Conservation (phyloP, 2,329 filamentous ascomycete species). For the Ophiostoma montium region DNA sequence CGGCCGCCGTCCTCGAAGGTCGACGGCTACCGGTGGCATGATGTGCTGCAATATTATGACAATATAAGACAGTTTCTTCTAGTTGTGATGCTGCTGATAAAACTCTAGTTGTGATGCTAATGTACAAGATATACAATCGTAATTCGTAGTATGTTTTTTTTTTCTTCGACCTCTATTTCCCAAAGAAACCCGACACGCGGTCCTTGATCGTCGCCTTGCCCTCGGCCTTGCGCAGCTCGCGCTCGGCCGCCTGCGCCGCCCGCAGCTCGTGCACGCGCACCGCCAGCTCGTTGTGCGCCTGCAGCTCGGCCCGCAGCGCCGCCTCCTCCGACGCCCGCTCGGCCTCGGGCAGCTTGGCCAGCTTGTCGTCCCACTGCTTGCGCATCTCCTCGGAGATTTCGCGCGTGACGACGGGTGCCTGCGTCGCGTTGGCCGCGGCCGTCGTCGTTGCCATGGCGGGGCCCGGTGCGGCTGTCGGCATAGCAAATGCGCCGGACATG, state of each 20-base stretch:
- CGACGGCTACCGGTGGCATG: background rate
- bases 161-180: background rate
- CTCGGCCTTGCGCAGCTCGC: slow-evolving; percentile 41
- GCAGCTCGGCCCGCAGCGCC: slow-evolving; percentile 47
- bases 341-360: slow-evolving; percentile 42
- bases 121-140: slow-evolving; percentile 4
- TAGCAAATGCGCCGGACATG: slow-evolving; percentile 14
- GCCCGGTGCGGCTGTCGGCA: slow-evolving; percentile 1
- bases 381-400: slow-evolving; percentile 33
- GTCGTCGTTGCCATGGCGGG: background rate
- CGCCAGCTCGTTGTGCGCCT: slow-evolving; percentile 46
- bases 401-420: background rate
- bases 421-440: background rate
- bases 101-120: slow-evolving; percentile 7
- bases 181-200: slow-evolving; percentile 22
- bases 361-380: slow-evolving; percentile 35
- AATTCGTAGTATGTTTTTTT: background rate
- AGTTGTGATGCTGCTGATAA: background rate
- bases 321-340: slow-evolving; percentile 50
- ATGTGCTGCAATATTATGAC: background rate
- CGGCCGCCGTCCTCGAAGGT: slow-evolving; percentile 40
- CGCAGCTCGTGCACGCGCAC: slow-evolving; percentile 39
- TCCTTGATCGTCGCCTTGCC: slow-evolving; percentile 34
- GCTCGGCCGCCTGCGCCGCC: slow-evolving; percentile 38
- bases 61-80: too few species aligned